phyloP scores from a whole-genome alignment of 768 basidiomycete species.

The Suillus subaureus region DNA sequence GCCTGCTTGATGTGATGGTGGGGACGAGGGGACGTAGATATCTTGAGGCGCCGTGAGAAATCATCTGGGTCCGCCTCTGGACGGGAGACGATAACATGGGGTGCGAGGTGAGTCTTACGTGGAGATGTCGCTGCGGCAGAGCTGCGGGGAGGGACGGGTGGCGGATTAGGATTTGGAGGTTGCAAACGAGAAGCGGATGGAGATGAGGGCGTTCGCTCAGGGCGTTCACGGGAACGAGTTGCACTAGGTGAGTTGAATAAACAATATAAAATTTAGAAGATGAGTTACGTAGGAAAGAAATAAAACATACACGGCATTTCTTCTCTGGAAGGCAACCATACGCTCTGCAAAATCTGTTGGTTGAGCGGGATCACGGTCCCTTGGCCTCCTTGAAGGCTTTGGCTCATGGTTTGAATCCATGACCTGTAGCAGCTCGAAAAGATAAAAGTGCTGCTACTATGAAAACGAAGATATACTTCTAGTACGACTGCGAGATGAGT shows the following conservation, averaged over 20 bases:
- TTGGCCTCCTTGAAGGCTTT: constrained; percentile 39
- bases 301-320: constrained; percentile 54
- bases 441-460: constrained; percentile 4
- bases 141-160: constrained; percentile 29
- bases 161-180: constrained; percentile 29
- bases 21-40: constrained; percentile 53
- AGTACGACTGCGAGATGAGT: constrained; percentile 7
- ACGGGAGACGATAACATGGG: constrained; percentile 39
- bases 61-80: constrained; percentile 68
- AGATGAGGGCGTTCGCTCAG: constrained; percentile 43
- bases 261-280: not conserved
- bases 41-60: constrained; percentile 71
- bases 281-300: constrained; percentile 1
- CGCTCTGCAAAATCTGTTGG: constrained; percentile 60
- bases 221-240: constrained; percentile 47
- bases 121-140: constrained; percentile 28
- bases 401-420: constrained; percentile 35
- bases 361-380: constrained; percentile 45
- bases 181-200: constrained; percentile 30
- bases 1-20: constrained; percentile 37
- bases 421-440: constrained; percentile 8
- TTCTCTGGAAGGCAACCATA: constrained; percentile 68
- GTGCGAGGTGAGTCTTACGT: constrained; percentile 36
- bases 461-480: not conserved
- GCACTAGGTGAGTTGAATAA: constrained; percentile 35